Conservation (phyloP, 2,329 filamentous ascomycete species). For the Davidsoniella virescens region DNA sequence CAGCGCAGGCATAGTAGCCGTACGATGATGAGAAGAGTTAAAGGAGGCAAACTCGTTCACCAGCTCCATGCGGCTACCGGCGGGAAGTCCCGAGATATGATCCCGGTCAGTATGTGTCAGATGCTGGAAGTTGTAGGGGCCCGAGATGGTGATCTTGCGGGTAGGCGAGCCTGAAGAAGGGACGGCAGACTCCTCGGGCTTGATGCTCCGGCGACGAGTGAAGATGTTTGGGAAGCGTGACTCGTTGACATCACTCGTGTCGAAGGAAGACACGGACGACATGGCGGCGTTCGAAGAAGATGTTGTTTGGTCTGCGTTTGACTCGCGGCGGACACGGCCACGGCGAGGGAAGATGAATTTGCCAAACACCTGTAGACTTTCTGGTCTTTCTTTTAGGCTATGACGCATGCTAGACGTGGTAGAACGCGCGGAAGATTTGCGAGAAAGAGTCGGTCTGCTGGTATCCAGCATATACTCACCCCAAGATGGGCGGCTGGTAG, state of each 20-base stretch:
- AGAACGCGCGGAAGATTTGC: conserved; percentile 41
- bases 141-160: conserved; percentile 36
- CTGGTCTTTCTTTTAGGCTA: conserved; percentile 31
- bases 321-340: conserved; percentile 33
- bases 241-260: not conserved
- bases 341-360: conserved; percentile 43
- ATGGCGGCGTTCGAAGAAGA: conserved; percentile 16
- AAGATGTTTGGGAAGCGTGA: conserved; percentile 31
- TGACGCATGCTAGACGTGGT: conserved; percentile 34
- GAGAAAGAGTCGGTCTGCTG: conserved; percentile 30
- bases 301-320: conserved; percentile 13
- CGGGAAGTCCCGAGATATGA: conserved; percentile 26
- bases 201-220: conserved; percentile 23
- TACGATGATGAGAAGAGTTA: conserved; percentile 8
- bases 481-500: conserved; percentile 11
- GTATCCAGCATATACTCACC: conserved; percentile 27
- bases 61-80: conserved; percentile 25
- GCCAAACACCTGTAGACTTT: conserved; percentile 43
- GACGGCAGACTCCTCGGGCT: conserved; percentile 6
- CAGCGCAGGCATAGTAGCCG: conserved; percentile 8
- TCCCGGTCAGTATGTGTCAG: conserved; percentile 41
- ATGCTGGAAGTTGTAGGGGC: conserved; percentile 51
- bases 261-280: conserved; percentile 1
- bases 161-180: conserved; percentile 1
- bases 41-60: conserved; percentile 24